These are phyloP conservation scores for Lasiosphaeria ovina DNA, from an alignment of 495 filamentous ascomycete species.

Conservation along the genomic window DNA sequence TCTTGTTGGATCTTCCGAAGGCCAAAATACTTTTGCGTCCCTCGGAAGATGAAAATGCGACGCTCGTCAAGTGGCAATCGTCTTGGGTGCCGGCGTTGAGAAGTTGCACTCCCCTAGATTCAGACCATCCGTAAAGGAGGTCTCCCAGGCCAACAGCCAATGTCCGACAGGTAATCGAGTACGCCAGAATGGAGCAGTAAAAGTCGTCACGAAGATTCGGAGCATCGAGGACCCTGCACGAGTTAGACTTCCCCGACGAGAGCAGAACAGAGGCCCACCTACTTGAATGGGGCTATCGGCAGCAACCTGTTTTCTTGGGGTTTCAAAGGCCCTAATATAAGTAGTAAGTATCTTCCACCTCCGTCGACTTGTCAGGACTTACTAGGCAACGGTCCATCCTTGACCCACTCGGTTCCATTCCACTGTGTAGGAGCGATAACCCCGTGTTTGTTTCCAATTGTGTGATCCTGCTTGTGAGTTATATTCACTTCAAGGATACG, in stretches of 20 bases:
- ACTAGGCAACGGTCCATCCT: conserved; percentile 49
- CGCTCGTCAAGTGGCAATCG: conserved; percentile 64
- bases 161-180: conserved; percentile 67
- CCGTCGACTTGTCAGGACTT: conserved; percentile 26
- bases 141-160: conserved; percentile 82
- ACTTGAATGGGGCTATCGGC: conserved; percentile 76
- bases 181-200: conserved; percentile 90
- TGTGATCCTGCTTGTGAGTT: conserved; percentile 18
- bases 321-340: conserved; percentile 15
- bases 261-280: conserved; percentile 30
- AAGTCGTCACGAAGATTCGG: conserved; percentile 89
- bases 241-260: conserved; percentile 17
- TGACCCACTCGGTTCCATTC: conserved; percentile 62
- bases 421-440: conserved; percentile 36
- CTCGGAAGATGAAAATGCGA: conserved; percentile 81
- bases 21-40: conserved; percentile 81
- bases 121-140: conserved; percentile 87
- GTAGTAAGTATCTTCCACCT: neutral
- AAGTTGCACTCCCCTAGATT: conserved; percentile 53
- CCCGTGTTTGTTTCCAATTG: conserved; percentile 8
- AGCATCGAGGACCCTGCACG: conserved; percentile 73
- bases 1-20: conserved; percentile 71
- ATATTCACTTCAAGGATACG: conserved; percentile 53
- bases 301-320: conserved; percentile 39
- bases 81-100: conserved; percentile 39